Evolutionary conservation across 164 flowering plant species (phyloP).

Genomic region (Dillenia turbinata): DNA sequence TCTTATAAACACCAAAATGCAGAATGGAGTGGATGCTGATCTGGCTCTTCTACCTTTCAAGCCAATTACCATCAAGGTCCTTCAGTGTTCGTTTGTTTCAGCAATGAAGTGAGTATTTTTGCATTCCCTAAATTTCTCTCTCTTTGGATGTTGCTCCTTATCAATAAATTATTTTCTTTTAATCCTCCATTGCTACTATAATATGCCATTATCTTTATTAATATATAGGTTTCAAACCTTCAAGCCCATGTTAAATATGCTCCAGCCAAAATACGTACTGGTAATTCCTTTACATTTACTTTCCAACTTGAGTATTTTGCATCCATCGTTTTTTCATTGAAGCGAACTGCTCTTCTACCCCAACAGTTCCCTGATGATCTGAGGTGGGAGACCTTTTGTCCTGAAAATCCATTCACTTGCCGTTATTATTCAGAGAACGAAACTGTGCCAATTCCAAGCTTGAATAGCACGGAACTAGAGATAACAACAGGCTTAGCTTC

Average conservation of each 20-base stretch:
- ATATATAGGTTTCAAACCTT: slow-evolving; percentile 50
- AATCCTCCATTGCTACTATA: neutral
- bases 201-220: neutral
- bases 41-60: slow-evolving; percentile 68
- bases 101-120: slow-evolving; percentile 59
- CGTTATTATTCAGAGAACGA: slow-evolving; percentile 39
- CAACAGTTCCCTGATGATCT: slow-evolving; percentile 56
- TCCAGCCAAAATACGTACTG: slow-evolving; percentile 64
- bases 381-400: slow-evolving; percentile 11
- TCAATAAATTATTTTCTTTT: neutral
- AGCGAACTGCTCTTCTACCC: slow-evolving; percentile 3
- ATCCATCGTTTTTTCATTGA: neutral
- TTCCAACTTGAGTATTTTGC: neutral
- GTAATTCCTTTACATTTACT: slow-evolving; percentile 15
- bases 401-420: slow-evolving; percentile 19
- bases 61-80: slow-evolving; percentile 79
- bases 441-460: slow-evolving; percentile 39
- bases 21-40: slow-evolving; percentile 54
- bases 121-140: neutral
- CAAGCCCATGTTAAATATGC: slow-evolving; percentile 46
- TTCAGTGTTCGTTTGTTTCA: slow-evolving; percentile 79
- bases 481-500: slow-evolving; percentile 43
- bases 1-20: slow-evolving; percentile 15
- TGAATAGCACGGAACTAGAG: slow-evolving; percentile 33
- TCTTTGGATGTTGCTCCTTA: neutral